Percentiles rank a stretch among this genome's conserved stretches.
phyloP scores from a whole-genome alignment of 805 yeast species.

The Brettanomyces bruxellensis region DNA sequence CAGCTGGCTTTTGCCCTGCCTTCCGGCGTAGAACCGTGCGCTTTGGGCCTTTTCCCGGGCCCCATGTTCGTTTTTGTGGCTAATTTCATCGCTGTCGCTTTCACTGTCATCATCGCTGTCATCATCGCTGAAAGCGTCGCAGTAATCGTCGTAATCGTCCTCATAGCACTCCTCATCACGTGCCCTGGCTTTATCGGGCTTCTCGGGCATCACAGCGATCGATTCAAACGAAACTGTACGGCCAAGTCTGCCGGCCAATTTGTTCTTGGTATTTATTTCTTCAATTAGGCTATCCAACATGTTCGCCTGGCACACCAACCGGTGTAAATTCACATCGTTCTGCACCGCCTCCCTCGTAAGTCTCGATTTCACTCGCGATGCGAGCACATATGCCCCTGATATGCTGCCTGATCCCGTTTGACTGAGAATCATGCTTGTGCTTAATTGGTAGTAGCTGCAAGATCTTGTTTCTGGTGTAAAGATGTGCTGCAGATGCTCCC shows the following conservation, averaged over 20 bases:
- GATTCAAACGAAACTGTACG: not conserved
- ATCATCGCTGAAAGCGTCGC: conserved; percentile 9
- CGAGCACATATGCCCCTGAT: conserved; percentile 50
- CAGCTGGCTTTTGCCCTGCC: no score
- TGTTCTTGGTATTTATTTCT: conserved; percentile 22
- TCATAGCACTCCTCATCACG: conserved; percentile 2
- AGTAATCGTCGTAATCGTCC: not conserved
- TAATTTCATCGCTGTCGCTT: not conserved
- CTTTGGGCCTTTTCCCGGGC: no score
- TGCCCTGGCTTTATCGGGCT: conserved; percentile 1
- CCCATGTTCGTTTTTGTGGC: no score
- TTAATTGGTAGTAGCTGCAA: no score
- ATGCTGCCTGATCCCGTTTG: conserved; percentile 2
- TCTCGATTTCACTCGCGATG: conserved; percentile 55
- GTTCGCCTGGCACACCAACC: conserved; percentile 62
- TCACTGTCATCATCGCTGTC: not conserved
- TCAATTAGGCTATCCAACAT: conserved; percentile 60
- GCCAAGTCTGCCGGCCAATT: not conserved
- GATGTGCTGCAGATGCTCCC: no score
- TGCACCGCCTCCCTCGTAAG: conserved; percentile 53
- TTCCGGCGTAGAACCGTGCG: no score
- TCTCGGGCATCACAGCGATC: conserved; percentile 2
- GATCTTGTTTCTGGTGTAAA: no score
- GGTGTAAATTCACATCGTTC: conserved; percentile 47
- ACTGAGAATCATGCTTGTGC: not conserved